These are phyloP conservation scores for Phaeomoniella chlamydospora DNA, from an alignment of 2,329 filamentous ascomycete species.

Conservation along the genomic window DNA sequence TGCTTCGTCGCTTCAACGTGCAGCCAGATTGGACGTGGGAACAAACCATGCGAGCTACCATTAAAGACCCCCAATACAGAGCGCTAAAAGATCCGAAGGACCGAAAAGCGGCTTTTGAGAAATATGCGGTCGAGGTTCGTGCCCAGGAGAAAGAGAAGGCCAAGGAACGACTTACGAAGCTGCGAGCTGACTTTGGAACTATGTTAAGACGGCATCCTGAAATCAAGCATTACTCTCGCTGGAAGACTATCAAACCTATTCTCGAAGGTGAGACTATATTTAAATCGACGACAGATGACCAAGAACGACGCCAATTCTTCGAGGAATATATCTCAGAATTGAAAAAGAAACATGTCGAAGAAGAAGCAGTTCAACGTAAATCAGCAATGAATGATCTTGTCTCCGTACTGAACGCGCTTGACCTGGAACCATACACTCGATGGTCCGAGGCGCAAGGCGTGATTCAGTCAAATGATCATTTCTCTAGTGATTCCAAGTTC, in stretches of 20 bases:
- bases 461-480: conserved; percentile 62
- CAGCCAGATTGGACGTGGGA: conserved; percentile 90
- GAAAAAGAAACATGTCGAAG: conserved; percentile 64
- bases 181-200: conserved; percentile 83
- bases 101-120: conserved; percentile 81
- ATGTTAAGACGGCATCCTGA: conserved; percentile 96
- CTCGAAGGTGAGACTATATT: conserved; percentile 94
- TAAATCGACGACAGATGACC: conserved; percentile 74
- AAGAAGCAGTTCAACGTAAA: conserved; percentile 57
- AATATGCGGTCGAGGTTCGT: conserved; percentile 81
- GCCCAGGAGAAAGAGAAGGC: conserved; percentile 88
- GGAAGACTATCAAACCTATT: conserved; percentile 89
- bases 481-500: conserved; percentile 74
- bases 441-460: conserved; percentile 82
- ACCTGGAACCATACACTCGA: conserved; percentile 83
- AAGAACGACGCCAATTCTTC: conserved; percentile 77
- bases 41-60: conserved; percentile 69
- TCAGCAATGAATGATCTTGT: conserved; percentile 74
- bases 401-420: conserved; percentile 60
- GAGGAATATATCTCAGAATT: conserved; percentile 83
- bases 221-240: conserved; percentile 91
- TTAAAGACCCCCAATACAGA: conserved; percentile 84
- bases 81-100: conserved; percentile 87
- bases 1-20: conserved; percentile 71
- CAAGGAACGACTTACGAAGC: conserved; percentile 81